Evolutionary conservation across 2,329 filamentous ascomycete genomes (phyloP).

Genomic region (Trichoderma breve): DNA sequence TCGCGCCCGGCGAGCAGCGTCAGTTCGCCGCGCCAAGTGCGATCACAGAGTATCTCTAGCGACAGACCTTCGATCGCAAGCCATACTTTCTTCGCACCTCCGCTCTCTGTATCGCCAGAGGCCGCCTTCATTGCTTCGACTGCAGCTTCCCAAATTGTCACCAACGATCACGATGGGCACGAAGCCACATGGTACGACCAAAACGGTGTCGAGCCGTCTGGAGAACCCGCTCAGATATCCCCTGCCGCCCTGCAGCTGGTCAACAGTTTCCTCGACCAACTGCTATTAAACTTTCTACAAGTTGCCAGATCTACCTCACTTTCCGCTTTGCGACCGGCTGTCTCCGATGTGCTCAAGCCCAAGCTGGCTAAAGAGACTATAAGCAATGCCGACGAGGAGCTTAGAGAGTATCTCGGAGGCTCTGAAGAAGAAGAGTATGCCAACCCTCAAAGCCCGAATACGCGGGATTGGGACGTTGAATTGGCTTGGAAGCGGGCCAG

Average conservation of each 20-base stretch:
- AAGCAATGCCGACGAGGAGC: constrained; percentile 77
- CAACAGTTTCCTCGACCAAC: constrained; percentile 90
- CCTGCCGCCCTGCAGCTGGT: constrained; percentile 71
- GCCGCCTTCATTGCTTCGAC: constrained; percentile 85
- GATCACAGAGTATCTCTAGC: constrained; percentile 66
- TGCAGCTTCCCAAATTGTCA: constrained; percentile 88
- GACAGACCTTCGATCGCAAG: constrained; percentile 63
- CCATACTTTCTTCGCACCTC: constrained; percentile 63
- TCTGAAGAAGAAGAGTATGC: constrained; percentile 70
- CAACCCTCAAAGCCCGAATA: constrained; percentile 49
- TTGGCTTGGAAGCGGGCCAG: constrained; percentile 91
- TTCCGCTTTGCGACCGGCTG: constrained; percentile 71
- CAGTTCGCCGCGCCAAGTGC: constrained; percentile 35
- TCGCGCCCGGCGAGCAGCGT: constrained; percentile 35
- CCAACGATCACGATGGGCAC: constrained; percentile 78
- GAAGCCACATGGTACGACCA: constrained; percentile 68
- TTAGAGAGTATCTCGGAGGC: constrained; percentile 82
- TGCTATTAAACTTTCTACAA: constrained; percentile 87
- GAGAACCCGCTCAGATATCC: constrained; percentile 71
- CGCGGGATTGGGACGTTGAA: constrained; percentile 80
- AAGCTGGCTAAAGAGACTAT: constrained; percentile 85
- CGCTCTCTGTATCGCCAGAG: constrained; percentile 67
- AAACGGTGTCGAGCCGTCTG: constrained; percentile 62
- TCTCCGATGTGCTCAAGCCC: constrained; percentile 83
- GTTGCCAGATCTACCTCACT: constrained; percentile 76